phyloP scores from a whole-genome alignment of 2,329 filamentous ascomycete species.

The Aspergillus piperis region DNA sequence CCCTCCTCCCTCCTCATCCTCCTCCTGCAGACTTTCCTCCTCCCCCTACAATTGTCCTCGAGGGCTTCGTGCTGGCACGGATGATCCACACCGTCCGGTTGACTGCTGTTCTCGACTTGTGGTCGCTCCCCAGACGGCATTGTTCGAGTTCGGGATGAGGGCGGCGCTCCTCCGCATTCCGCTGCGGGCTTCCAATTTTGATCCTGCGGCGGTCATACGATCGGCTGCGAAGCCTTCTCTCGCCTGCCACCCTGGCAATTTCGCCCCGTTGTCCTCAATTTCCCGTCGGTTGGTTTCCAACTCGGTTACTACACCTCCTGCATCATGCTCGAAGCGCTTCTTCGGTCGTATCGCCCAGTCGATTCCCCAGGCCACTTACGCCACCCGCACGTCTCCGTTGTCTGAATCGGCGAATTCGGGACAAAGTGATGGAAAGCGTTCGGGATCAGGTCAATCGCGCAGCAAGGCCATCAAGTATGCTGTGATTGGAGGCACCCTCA shows the following conservation, averaged over 20 bases:
- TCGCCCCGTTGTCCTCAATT: neutral
- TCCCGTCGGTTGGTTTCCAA: neutral
- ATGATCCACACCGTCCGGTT: conserved; percentile 10
- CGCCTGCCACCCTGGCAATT: conserved; percentile 11
- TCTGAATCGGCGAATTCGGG: conserved; percentile 11
- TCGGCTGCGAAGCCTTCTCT: conserved; percentile 24
- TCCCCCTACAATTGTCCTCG: neutral
- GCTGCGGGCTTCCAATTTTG: conserved; percentile 34
- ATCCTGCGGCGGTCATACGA: conserved; percentile 31
- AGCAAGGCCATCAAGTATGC: conserved; percentile 36
- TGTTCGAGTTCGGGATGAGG: conserved; percentile 35
- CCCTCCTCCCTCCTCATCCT: conserved; percentile 12
- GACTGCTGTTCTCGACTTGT: conserved; percentile 9
- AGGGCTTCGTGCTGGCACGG: conserved; percentile 12
- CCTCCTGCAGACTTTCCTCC: neutral
- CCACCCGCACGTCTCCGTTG: conserved; percentile 20
- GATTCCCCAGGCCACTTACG: conserved; percentile 18
- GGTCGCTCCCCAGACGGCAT: conserved; percentile 20
- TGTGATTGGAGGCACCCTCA: conserved; percentile 39
- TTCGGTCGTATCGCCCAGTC: neutral
- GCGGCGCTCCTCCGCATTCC: conserved; percentile 35
- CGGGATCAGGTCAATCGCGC: conserved; percentile 17
- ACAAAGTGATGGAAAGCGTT: conserved; percentile 13
- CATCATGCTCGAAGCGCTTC: neutral
- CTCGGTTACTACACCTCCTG: neutral